A percentile compares a stretch with the other conserved stretches of the same genome.
Conservation (phyloP, 441 rosid species). For the Arabidopsis lyrata region DNA sequence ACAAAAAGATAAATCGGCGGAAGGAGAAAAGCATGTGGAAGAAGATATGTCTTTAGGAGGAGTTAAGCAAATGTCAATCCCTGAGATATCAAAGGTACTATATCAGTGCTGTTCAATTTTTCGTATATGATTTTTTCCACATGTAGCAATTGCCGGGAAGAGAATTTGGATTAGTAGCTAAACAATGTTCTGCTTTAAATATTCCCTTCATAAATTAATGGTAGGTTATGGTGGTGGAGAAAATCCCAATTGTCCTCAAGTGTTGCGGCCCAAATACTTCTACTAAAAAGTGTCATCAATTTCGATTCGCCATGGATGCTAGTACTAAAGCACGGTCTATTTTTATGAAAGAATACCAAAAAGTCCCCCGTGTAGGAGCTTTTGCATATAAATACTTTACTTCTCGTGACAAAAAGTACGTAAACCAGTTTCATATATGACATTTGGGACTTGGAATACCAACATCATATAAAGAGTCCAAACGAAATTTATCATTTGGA, state of each 20-base stretch:
- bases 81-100: slow-evolving; percentile 34
- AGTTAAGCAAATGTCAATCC: neutral
- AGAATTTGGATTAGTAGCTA: neutral
- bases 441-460: neutral
- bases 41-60: neutral
- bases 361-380: slow-evolving; percentile 43
- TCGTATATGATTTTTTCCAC: neutral
- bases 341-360: slow-evolving; percentile 39
- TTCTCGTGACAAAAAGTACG: slow-evolving; percentile 42
- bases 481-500: neutral
- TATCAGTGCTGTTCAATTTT: slow-evolving; percentile 9
- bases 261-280: neutral
- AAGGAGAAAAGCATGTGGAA: neutral
- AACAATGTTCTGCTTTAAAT: neutral
- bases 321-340: slow-evolving; percentile 26
- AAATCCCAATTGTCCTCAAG: slow-evolving; percentile 12
- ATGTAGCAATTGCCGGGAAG: neutral
- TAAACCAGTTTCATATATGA: slow-evolving; percentile 7
- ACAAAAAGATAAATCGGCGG: neutral
- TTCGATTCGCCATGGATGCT: slow-evolving; percentile 32
- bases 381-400: slow-evolving; percentile 39
- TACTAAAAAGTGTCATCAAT: slow-evolving; percentile 25
- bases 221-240: slow-evolving; percentile 31
- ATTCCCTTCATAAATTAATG: neutral
- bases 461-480: neutral